Base-by-base conservation (phyloP, 179 eudicot species). In the Spinacia oleracea region DNA sequence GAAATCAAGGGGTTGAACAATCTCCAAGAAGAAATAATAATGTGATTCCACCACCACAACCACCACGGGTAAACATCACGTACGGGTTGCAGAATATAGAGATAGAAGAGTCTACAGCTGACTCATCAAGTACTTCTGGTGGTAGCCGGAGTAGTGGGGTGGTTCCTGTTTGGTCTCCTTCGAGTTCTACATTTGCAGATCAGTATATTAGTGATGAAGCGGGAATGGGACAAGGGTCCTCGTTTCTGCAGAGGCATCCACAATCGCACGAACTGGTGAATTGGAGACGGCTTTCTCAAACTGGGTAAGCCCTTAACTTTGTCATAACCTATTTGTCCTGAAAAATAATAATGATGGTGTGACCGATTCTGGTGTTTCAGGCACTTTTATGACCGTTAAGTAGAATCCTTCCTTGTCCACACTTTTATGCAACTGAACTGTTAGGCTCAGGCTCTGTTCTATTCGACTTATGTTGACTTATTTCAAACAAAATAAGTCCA, bases 131-230 rank as follows among this genome's bases (percentile, higher is more conserved):
- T 74, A 79, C 82, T 71, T 81, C 85, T 74, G 75, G 84, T 62
- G 77, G 88, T 69, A 82, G 86, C 31, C 78, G 93, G 76, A 96
- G 95, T 78, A 93, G 98, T 10, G 98, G 96, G 70, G 87, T 96
- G n/a, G 99, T 94, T 72, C 98, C 98, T 1, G 96, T 92, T 65
- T 96, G 99, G 99, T 93, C 97, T 70, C 99, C 97, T 20, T 79
- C 97, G 18, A 80, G 76, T 74, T 80, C 98, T 15, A 81, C 86
- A 72, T 93, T 83, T 71, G 78, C 96, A 0, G 97, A 93, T 78
- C 96, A 84, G 62, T 92, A 74, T 79, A 82, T 85, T 16, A 88
- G 88, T 69, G 99, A 93, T 72, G 97, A 96, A 31, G 88, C 84
- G 63, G 87, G 87, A 7, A 79, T 84, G 0, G 89, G 88, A 55